Evolutionary conservation across 73 alveolate species (phyloP), one percentile per base, ranked within the genome.

Genomic region (Blepharisma stoltei): DNA sequence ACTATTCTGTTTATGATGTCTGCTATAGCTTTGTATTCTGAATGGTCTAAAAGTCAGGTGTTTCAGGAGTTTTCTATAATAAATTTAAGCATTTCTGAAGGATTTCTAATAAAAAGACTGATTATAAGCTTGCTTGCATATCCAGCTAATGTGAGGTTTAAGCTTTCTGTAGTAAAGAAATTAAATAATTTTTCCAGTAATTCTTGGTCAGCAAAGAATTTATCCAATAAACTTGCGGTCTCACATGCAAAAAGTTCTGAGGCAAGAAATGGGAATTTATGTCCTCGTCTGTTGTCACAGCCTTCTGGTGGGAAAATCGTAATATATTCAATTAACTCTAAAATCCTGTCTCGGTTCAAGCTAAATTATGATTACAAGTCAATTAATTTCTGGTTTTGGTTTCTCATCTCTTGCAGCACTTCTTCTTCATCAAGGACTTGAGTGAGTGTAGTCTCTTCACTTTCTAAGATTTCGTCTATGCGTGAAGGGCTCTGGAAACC

Each of bases 301-400:
- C 18, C 45, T 8, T n/a, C 73, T 20, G 14, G 46, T 14, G 73
- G 73, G 46, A 60, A 60, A n/a, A 60, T 38, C 2, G 73, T 60
- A 25, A 60, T 25, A 8, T 14, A 25, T 25, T 60, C 73, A 9
- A 60, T 20, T 9, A 60, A 25, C 46, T 60, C 48, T 18, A 14
- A n/a, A 60, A 60, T n/a, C 23, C 47, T 14, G 18, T 14, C 73
- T 9, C 46, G 73, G 46, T 14, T 60, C 73, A 60, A 9, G 23
- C 73, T 60, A 25, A 14, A 25, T 60, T 8, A 20, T 14, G 18
- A 60, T 60, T 60, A 60, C 73, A 60, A 60, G 49, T 60, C 73
- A 20, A 60, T 60, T 38, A 60, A 60, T 60, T 60, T 60, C 38
- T n/a, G 46, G 73, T 60, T 60, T 38, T 60, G 73, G 23, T 14